Conservation (phyloP, 1,284 basidiomycete species). For the Fistulina hepatica region DNA sequence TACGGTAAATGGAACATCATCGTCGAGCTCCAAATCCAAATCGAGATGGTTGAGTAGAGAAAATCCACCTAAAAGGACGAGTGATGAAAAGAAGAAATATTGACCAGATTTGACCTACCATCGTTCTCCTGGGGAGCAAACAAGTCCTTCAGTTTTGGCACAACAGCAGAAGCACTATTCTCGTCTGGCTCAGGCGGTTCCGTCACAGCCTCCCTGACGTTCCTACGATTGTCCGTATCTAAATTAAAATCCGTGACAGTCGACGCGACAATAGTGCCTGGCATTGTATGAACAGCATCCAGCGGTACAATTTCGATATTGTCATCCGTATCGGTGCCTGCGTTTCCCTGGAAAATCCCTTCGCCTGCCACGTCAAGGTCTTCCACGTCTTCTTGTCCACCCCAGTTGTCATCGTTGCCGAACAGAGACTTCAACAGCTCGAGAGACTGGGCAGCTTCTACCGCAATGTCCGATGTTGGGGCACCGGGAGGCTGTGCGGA, state of each 20-base stretch:
- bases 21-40: conserved; percentile 56
- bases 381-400: conserved; percentile 37
- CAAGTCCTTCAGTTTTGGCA: conserved; percentile 45
- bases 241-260: neutral
- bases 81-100: conserved; percentile 1
- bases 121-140: conserved; percentile 59
- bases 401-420: conserved; percentile 40
- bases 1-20: conserved; percentile 27
- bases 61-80: conserved; percentile 28
- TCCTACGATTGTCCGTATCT: conserved; percentile 5
- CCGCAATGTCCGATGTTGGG: conserved; percentile 24
- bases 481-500: conserved; percentile 10
- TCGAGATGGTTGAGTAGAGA: conserved; percentile 59
- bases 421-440: conserved; percentile 44
- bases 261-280: conserved; percentile 13
- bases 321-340: conserved; percentile 17
- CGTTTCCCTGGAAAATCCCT: conserved; percentile 15
- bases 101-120: conserved; percentile 28
- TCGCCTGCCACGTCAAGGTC: conserved; percentile 37
- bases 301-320: conserved; percentile 33
- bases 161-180: conserved; percentile 10
- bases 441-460: conserved; percentile 39
- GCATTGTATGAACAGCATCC: conserved; percentile 14
- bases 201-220: conserved; percentile 10
- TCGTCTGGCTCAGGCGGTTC: conserved; percentile 11